Evolutionary conservation across 1,284 basidiomycete species (phyloP).

Genomic region (Apiotrichum gracile): DNA sequence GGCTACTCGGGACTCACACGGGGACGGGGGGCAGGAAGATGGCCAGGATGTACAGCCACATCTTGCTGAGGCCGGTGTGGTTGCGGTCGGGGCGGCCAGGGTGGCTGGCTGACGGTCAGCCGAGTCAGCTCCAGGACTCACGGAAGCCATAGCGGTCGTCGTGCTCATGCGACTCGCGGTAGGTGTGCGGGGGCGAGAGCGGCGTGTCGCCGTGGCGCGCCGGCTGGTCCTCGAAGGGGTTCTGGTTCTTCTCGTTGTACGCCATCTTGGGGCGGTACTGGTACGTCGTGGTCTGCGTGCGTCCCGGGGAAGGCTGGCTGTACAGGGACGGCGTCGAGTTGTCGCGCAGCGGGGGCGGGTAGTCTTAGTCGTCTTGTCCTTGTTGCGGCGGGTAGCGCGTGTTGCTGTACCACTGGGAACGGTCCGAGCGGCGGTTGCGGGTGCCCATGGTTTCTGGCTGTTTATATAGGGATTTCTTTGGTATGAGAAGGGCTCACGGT

Average conservation of each 20-base stretch:
- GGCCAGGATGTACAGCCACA: constrained; percentile 5
- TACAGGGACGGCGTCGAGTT: too few species aligned
- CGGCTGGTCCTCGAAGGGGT: too few species aligned
- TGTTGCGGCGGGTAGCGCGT: too few species aligned
- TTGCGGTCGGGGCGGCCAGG: background rate
- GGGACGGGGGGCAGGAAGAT: constrained; percentile 8
- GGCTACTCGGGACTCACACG: background rate
- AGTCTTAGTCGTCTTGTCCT: too few species aligned
- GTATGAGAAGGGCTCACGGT: too few species aligned
- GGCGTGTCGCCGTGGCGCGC: background rate
- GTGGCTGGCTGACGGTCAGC: background rate
- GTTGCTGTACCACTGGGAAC: too few species aligned
- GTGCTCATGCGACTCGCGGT: background rate
- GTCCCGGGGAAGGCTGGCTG: too few species aligned
- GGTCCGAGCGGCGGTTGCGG: too few species aligned
- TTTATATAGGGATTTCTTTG: too few species aligned
- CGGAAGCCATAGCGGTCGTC: constrained; percentile 2
- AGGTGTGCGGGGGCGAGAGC: background rate
- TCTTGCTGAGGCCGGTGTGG: background rate
- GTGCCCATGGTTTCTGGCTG: too few species aligned
- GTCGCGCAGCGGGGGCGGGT: too few species aligned
- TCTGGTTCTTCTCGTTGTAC: background rate
- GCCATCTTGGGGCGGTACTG: background rate
- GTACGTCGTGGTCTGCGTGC: background rate
- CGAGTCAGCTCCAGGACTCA: background rate